Evolutionary conservation across 129 eudicot species (phyloP).

Genomic region (Arctium minus): DNA sequence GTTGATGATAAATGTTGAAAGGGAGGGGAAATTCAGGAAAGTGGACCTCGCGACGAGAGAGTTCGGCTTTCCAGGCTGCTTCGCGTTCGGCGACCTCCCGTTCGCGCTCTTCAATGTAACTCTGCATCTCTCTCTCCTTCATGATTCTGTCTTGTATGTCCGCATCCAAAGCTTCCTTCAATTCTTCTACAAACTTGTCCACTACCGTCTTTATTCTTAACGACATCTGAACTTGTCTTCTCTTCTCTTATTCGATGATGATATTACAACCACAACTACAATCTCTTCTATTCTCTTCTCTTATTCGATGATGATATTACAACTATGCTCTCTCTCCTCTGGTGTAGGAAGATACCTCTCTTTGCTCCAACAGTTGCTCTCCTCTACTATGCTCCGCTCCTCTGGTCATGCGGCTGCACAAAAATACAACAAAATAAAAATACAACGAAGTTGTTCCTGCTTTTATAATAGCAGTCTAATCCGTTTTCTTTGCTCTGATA

Average conservation of each 20-base stretch:
- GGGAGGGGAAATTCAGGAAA: background rate
- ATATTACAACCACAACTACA: no score
- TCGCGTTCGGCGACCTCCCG: constrained; percentile 98
- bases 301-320: no score
- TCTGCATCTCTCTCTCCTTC: constrained; percentile 99
- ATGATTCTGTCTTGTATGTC: constrained; percentile 90
- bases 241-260: background rate
- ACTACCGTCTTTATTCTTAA: constrained; percentile 61
- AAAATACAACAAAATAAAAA: no score
- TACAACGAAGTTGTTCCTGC: no score
- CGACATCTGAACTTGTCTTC: constrained; percentile 34
- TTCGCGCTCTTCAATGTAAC: constrained; percentile 91
- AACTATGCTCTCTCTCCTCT: background rate
- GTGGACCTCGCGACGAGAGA: constrained; percentile 94
- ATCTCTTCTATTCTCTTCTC: no score
- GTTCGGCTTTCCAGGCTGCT: constrained; percentile 98
- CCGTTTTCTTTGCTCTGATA: no score
- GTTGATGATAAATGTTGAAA: background rate
- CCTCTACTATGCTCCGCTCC: no score
- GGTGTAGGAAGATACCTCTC: no score
- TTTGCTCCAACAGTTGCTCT: no score
- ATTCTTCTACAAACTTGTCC: constrained; percentile 70
- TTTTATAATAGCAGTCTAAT: no score
- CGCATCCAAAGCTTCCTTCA: constrained; percentile 90
- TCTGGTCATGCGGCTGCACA: no score